phyloP scores from a whole-genome alignment of 2,329 filamentous ascomycete species.

The Lachnellula willkommii region DNA sequence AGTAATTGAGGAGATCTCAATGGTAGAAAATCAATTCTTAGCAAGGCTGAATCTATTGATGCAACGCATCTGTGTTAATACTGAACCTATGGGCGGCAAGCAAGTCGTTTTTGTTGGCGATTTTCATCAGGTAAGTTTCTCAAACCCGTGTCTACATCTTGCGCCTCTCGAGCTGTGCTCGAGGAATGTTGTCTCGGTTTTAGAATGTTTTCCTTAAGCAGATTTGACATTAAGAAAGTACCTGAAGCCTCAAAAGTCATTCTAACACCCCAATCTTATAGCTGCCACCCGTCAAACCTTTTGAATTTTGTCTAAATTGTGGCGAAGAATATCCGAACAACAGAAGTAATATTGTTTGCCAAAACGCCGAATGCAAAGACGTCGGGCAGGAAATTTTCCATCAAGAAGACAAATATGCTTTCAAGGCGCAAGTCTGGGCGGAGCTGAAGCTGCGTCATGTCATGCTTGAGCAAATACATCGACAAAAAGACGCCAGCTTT shows the following conservation, averaged over 20 bases:
- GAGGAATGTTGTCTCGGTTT: too few species aligned
- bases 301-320: slow-evolving; percentile 23
- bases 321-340: slow-evolving; percentile 6
- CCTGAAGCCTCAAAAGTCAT: too few species aligned
- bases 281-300: slow-evolving; percentile 28
- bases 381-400: neutral
- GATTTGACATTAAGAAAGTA: too few species aligned
- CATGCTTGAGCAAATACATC: slow-evolving; percentile 26
- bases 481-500: slow-evolving; percentile 24
- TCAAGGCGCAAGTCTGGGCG: slow-evolving; percentile 24
- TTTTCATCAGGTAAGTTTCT: slow-evolving; percentile 16
- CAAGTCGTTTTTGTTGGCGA: slow-evolving; percentile 28
- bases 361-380: slow-evolving; percentile 2
- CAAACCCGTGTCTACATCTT: too few species aligned
- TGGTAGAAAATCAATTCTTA: slow-evolving; percentile 28
- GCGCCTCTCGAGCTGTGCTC: too few species aligned
- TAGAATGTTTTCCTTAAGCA: too few species aligned
- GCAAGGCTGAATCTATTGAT: slow-evolving; percentile 23
- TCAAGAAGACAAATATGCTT: slow-evolving; percentile 25
- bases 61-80: slow-evolving; percentile 7
- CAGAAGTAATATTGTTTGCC: neutral
- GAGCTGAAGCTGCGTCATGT: slow-evolving; percentile 19
- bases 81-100: slow-evolving; percentile 23
- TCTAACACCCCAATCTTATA: neutral
- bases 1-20: slow-evolving; percentile 28